phyloP scores from a whole-genome alignment of 2,329 filamentous ascomycete species.

The Epichloe amarillans region DNA sequence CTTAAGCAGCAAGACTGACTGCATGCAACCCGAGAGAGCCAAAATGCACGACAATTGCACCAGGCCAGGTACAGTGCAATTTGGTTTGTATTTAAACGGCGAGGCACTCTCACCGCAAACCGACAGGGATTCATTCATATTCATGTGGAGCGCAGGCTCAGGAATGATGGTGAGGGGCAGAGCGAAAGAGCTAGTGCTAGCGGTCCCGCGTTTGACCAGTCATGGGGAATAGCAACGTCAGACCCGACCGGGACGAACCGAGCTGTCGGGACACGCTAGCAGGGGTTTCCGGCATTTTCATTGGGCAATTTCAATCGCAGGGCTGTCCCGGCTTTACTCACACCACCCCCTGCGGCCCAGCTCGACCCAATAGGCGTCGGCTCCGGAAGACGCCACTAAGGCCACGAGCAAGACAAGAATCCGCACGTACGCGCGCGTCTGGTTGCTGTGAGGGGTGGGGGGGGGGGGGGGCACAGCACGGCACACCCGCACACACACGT shows the following conservation, averaged over 20 bases:
- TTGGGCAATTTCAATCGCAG: slow-evolving; percentile 8
- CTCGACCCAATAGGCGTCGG: slow-evolving; percentile 14
- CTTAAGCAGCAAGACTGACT: too few species aligned
- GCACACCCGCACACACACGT: too few species aligned
- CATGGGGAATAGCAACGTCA: slow-evolving; percentile 8
- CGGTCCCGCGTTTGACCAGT: slow-evolving; percentile 16
- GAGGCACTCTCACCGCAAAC: background rate
- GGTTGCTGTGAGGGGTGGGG: slow-evolving; percentile 9
- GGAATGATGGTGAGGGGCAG: background rate
- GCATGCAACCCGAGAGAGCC: background rate
- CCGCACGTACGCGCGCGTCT: slow-evolving; percentile 19
- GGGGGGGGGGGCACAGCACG: background rate
- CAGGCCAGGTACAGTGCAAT: background rate
- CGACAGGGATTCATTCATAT: background rate
- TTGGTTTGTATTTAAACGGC: background rate
- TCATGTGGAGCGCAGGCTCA: background rate
- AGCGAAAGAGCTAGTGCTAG: background rate
- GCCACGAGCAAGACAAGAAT: slow-evolving; percentile 8
- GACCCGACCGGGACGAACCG: slow-evolving; percentile 18
- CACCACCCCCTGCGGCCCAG: slow-evolving; percentile 7
- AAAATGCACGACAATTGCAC: background rate
- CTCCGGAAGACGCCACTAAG: slow-evolving; percentile 8
- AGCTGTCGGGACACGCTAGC: slow-evolving; percentile 24
- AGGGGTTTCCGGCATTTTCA: slow-evolving; percentile 5
- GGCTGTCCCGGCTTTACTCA: background rate